Conservation (phyloP, 441 rosid genomes). For the Corymbia citriodora region DNA sequence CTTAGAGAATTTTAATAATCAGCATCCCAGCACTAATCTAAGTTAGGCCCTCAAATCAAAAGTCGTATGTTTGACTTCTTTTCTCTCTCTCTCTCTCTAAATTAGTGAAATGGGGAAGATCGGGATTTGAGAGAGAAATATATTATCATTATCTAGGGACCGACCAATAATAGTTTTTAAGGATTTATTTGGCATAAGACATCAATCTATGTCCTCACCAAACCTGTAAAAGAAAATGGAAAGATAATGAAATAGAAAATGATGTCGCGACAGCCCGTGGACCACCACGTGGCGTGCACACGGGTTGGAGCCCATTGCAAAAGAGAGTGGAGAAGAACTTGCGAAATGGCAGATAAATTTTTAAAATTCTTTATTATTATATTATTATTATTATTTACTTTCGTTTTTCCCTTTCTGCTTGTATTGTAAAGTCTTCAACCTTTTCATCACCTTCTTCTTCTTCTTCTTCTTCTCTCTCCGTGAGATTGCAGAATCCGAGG, state of each 20-base stretch:
- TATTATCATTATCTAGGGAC: not conserved
- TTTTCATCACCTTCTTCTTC: not conserved
- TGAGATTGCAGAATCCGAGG: not conserved
- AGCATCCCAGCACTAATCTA: not conserved
- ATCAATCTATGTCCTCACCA: not conserved
- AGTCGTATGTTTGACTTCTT: not conserved
- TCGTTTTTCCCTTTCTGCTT: not conserved
- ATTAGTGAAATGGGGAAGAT: not conserved
- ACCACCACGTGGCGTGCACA: not conserved
- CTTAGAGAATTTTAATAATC: not conserved
- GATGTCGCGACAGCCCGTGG: not conserved
- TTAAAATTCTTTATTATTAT: not conserved
- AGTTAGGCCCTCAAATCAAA: not conserved
- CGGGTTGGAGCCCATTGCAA: not conserved
- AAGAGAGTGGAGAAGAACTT: not conserved
- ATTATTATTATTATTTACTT: not conserved
- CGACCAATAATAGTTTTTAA: not conserved
- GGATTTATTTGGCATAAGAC: not conserved
- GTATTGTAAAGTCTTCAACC: not conserved
- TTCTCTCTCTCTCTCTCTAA: no score
- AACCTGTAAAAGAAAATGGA: not conserved
- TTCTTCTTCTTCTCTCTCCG: not conserved
- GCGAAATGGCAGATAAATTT: not conserved
- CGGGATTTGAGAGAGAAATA: not conserved
- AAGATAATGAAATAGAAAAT: not conserved